Percentiles rank a stretch among this genome's conserved stretches.
Evolutionary conservation across 306 rosid genomes (phyloP).

Genomic region (Vicia faba): DNA sequence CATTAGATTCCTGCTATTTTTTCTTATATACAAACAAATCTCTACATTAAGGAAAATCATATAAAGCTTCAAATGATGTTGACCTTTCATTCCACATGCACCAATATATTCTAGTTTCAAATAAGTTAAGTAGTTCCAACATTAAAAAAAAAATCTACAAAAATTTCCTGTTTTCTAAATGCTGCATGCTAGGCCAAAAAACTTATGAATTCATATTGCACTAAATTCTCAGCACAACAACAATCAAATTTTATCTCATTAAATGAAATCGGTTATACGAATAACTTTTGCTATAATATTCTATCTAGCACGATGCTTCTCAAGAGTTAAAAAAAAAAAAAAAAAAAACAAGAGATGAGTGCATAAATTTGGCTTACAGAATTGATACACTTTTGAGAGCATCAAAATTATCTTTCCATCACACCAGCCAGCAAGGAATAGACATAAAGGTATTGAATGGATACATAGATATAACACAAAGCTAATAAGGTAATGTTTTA

Average conservation of each 20-base stretch:
- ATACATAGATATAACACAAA: slow-evolving; percentile 39
- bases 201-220: no score
- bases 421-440: slow-evolving; percentile 39
- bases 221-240: no score
- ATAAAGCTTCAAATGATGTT: slow-evolving; percentile 41
- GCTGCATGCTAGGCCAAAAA: slow-evolving; percentile 22
- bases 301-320: background rate
- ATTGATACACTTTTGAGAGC: slow-evolving; percentile 17
- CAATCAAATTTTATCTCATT: no score
- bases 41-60: slow-evolving; percentile 32
- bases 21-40: slow-evolving; percentile 28
- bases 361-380: slow-evolving; percentile 21
- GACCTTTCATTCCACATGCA: slow-evolving; percentile 37
- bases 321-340: background rate
- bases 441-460: slow-evolving; percentile 7
- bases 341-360: slow-evolving; percentile 7
- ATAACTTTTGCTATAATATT: no score
- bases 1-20: slow-evolving; percentile 24
- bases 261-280: no score
- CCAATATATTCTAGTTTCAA: slow-evolving; percentile 38
- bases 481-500: slow-evolving; percentile 40
- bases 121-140: slow-evolving; percentile 32
- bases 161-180: slow-evolving; percentile 16
- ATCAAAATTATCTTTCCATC: slow-evolving; percentile 29
- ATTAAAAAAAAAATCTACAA: slow-evolving; percentile 23